Conservation (phyloP, 1,284 basidiomycete genomes). For the Amylostereum areolatum region DNA sequence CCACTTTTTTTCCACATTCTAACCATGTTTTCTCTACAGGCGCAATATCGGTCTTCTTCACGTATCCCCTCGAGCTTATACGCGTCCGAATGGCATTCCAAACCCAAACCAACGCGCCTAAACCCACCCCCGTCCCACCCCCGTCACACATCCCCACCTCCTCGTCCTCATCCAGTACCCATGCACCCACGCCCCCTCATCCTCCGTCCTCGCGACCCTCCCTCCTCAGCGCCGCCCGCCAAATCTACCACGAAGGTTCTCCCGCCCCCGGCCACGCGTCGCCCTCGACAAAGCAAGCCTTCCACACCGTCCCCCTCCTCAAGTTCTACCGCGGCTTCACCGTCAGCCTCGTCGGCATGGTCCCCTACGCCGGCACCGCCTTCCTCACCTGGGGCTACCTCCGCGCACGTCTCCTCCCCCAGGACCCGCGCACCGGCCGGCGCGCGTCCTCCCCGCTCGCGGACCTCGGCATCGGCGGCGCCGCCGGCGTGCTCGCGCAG, state of each 20-base stretch:
- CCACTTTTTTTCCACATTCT: background rate
- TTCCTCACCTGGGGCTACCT: constrained; percentile 92
- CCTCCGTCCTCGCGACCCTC: constrained; percentile 37
- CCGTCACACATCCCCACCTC: background rate
- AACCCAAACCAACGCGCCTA: constrained; percentile 39
- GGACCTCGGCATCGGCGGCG: constrained; percentile 78
- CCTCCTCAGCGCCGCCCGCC: constrained; percentile 53
- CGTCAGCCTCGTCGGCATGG: constrained; percentile 87
- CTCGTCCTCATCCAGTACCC: background rate
- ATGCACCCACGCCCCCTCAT: constrained; percentile 8
- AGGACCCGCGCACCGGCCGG: constrained; percentile 18
- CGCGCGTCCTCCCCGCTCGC: constrained; percentile 41
- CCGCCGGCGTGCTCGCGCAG: constrained; percentile 88
- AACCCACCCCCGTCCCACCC: constrained; percentile 17
- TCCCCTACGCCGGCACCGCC: constrained; percentile 95
- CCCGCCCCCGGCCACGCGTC: constrained; percentile 18
- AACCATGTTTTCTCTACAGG: constrained; percentile 39
- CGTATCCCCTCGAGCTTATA: constrained; percentile 94
- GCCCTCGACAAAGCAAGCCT: constrained; percentile 20
- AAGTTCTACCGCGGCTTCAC: constrained; percentile 97
- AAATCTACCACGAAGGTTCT: constrained; percentile 69
- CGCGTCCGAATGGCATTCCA: constrained; percentile 94
- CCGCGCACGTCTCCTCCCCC: constrained; percentile 52
- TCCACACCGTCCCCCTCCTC: constrained; percentile 62
- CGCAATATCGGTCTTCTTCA: constrained; percentile 83